A percentile compares a stretch with the other conserved stretches of the same genome.
Conservation (phyloP, 192 early-diverging fungal genomes). For the Neocallimastix lanati region DNA sequence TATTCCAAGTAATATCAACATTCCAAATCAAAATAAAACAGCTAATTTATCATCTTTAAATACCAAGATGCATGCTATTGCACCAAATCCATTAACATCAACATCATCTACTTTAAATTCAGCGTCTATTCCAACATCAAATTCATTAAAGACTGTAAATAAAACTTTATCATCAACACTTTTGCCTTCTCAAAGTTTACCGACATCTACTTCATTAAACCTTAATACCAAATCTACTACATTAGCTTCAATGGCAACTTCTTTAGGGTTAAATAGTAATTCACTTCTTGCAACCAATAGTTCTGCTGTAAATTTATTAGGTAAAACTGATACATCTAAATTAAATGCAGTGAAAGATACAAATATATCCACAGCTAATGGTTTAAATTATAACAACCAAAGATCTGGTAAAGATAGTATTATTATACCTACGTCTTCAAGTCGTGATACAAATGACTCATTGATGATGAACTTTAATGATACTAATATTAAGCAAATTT, state of each 20-base stretch:
- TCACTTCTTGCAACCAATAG: not conserved
- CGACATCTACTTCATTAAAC: not conserved
- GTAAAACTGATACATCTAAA: not conserved
- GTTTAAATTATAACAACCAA: not conserved
- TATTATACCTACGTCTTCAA: not conserved
- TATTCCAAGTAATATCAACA: not conserved
- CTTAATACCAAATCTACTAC: not conserved
- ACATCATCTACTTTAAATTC: not conserved
- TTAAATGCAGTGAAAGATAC: no score
- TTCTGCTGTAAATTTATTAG: not conserved
- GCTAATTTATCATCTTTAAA: not conserved
- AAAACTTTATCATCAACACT: not conserved
- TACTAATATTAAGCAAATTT: not conserved
- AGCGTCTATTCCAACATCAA: not conserved
- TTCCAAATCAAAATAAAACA: not conserved
- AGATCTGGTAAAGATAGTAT: not conserved
- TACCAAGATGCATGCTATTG: not conserved
- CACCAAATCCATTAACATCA: not conserved
- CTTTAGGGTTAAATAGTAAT: not conserved
- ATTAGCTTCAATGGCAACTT: not conserved
- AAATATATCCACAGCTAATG: not conserved
- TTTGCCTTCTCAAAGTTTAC: not conserved
- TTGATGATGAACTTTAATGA: not conserved
- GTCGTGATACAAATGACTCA: not conserved
- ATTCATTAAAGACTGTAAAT: not conserved